phyloP scores from a whole-genome alignment of 768 basidiomycete species.

The Lepiota brunneoincarnata region DNA sequence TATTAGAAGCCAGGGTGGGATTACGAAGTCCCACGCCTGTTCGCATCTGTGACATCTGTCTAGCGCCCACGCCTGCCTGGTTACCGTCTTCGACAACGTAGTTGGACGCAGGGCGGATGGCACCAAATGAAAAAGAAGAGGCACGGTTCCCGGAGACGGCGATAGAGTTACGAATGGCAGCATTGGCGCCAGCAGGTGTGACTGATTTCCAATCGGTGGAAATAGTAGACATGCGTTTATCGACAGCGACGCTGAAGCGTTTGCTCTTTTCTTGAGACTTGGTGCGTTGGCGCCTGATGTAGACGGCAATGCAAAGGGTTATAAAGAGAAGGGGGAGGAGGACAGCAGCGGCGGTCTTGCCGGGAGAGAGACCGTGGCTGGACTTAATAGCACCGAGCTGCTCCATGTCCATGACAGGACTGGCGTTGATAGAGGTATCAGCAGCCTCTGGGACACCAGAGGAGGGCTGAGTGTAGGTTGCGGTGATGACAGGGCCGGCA shows the following conservation, averaged over 20 bases:
- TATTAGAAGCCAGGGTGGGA: conserved; percentile 31
- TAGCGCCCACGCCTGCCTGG: conserved; percentile 38
- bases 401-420: conserved; percentile 36
- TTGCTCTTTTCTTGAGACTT: conserved; percentile 49
- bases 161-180: conserved; percentile 70
- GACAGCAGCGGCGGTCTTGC: conserved; percentile 65
- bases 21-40: conserved; percentile 51
- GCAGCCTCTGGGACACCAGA: conserved; percentile 34
- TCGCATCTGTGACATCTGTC: conserved; percentile 43
- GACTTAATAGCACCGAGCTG: conserved; percentile 30
- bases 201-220: conserved; percentile 76
- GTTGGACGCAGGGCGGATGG: conserved; percentile 46
- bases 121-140: conserved; percentile 57
- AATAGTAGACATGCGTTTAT: conserved; percentile 83
- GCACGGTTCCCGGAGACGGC: conserved; percentile 39
- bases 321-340: conserved; percentile 61
- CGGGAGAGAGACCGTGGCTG: conserved; percentile 32
- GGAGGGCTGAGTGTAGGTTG: conserved; percentile 49
- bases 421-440: conserved; percentile 34
- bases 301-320: conserved; percentile 38
- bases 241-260: conserved; percentile 64
- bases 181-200: conserved; percentile 64
- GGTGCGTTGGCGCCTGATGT: conserved; percentile 52
- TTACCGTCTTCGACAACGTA: conserved; percentile 42
- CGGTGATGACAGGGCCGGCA: conserved; percentile 69